Conservation (phyloP, 139 green algal species). For the Pycnococcus provasolii region DNA sequence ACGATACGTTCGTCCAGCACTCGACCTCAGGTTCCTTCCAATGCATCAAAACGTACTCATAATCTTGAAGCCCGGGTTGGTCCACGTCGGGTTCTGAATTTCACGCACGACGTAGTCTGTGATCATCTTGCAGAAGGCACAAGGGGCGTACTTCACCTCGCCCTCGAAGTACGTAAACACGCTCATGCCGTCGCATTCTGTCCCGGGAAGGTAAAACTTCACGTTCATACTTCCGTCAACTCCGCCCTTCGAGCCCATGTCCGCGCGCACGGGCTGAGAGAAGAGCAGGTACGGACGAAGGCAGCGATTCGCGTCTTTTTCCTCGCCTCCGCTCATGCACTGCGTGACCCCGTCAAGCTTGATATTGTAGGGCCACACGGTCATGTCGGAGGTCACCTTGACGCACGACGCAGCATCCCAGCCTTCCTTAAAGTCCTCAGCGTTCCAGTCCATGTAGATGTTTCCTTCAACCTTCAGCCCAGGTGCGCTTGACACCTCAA, state of each 20-base stretch:
- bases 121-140: background rate
- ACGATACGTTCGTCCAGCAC: no score
- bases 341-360: background rate
- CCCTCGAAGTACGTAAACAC: conserved; percentile 9
- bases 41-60: background rate
- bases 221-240: background rate
- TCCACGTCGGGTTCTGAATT: background rate
- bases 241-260: background rate
- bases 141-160: background rate
- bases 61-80: background rate
- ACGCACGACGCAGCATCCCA: no score
- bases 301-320: background rate
- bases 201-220: background rate
- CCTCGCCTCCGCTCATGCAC: background rate
- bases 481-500: no score
- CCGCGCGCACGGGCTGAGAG: background rate
- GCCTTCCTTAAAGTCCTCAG: no score
- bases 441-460: no score
- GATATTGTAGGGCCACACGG: no score
- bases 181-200: background rate
- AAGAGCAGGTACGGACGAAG: background rate
- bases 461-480: no score
- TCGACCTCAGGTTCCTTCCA: no score
- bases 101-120: background rate
- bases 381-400: no score